phyloP scores from a whole-genome alignment of 495 filamentous ascomycete genomes.

The Massariosphaeria phaeospora region DNA sequence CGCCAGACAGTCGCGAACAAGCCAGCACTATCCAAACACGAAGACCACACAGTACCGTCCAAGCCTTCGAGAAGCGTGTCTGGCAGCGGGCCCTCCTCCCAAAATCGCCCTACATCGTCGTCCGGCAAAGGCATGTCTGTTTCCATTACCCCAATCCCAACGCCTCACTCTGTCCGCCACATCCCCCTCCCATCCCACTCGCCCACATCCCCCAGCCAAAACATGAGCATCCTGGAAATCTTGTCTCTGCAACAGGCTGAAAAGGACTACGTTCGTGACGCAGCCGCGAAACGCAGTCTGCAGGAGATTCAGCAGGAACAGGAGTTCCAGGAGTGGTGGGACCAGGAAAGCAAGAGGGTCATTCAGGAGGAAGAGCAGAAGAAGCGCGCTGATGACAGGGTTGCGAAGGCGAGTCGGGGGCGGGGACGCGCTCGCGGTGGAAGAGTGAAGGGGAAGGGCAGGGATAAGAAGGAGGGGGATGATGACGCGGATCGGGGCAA shows the following conservation, averaged over 20 bases:
- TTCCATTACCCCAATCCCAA: conserved; percentile 29
- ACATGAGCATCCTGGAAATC: conserved; percentile 79
- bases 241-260: conserved; percentile 79
- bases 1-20: conserved; percentile 58
- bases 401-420: conserved; percentile 11
- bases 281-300: conserved; percentile 76
- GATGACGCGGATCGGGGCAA: conserved; percentile 12
- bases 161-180: conserved; percentile 50
- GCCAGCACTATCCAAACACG: conserved; percentile 36
- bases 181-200: conserved; percentile 37
- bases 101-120: conserved; percentile 12
- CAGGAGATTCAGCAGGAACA: conserved; percentile 95
- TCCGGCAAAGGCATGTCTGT: conserved; percentile 32
- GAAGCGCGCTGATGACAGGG: conserved; percentile 32
- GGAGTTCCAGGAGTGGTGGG: conserved; percentile 98
- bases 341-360: conserved; percentile 73
- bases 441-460: conserved; percentile 24
- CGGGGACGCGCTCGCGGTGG: conserved; percentile 34
- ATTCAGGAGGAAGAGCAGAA: conserved; percentile 60
- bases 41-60: conserved; percentile 9
- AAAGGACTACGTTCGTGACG: conserved; percentile 75
- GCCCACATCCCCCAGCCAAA: conserved; percentile 51
- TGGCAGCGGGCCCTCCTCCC: conserved; percentile 12
- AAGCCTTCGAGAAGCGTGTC: conserved; percentile 24
- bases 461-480: conserved; percentile 20